Conservation (phyloP, 441 rosid genomes). For the Gossypium lobatum region DNA sequence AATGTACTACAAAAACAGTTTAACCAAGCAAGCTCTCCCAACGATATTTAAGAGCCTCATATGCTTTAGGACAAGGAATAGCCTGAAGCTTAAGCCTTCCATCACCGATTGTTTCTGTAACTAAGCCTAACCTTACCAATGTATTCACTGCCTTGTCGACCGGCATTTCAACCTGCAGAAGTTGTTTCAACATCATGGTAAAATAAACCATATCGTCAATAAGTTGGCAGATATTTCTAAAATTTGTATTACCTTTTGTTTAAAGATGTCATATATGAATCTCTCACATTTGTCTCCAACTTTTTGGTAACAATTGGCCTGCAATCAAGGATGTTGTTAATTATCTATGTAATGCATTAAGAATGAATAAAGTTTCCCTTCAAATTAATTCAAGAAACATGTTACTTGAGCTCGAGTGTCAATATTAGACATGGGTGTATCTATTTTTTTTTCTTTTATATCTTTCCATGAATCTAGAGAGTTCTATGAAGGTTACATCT, state of each 20-base stretch:
- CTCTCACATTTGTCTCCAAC: conserved; percentile 77
- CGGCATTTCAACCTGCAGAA: conserved; percentile 80
- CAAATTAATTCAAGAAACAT: background rate
- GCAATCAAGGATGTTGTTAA: conserved; percentile 15
- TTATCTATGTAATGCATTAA: conserved; percentile 6
- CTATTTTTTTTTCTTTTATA: background rate
- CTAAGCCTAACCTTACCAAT: conserved; percentile 67
- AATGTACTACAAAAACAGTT: background rate
- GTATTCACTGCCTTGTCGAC: conserved; percentile 64
- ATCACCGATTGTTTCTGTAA: conserved; percentile 40
- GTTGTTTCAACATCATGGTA: conserved; percentile 1
- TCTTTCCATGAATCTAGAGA: background rate
- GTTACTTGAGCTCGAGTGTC: background rate
- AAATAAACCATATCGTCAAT: conserved; percentile 11
- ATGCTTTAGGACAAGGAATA: conserved; percentile 53
- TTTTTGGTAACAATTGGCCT: conserved; percentile 40
- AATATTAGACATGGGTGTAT: background rate
- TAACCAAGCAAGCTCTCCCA: background rate
- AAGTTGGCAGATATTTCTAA: background rate
- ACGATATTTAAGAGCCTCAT: conserved; percentile 44
- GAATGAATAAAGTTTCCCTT: background rate
- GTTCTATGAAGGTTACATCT: background rate
- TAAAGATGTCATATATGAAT: conserved; percentile 59
- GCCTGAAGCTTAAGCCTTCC: conserved; percentile 45
- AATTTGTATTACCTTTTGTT: conserved; percentile 46